A percentile compares a stretch with the other conserved stretches of the same genome.
Evolutionary conservation across 192 early-diverging fungal species (phyloP).

Genomic region (Umbelopsis sp.): DNA sequence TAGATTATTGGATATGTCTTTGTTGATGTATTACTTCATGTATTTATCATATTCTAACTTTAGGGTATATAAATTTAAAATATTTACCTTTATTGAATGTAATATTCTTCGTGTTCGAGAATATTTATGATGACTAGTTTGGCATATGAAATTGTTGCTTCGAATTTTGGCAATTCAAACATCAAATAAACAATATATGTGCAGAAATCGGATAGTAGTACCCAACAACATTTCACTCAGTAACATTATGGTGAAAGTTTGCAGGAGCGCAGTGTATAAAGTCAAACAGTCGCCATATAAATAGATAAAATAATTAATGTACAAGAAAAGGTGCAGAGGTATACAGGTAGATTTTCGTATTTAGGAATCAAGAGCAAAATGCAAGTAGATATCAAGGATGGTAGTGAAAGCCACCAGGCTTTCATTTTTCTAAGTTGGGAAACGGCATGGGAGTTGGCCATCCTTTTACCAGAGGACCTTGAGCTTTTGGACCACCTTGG

Average conservation of each 20-base stretch:
- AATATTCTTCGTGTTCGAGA: too few relatives aligned
- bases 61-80: too few relatives aligned
- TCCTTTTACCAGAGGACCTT: background rate
- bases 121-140: too few relatives aligned
- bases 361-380: background rate
- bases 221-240: background rate
- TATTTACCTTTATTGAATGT: too few relatives aligned
- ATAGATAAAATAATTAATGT: background rate
- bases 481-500: background rate
- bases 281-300: background rate
- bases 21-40: too few relatives aligned
- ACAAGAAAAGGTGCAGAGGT: conserved; percentile 16
- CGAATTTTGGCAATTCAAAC: too few relatives aligned
- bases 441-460: background rate
- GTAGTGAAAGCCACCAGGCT: background rate
- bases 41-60: too few relatives aligned
- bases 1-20: too few relatives aligned
- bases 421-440: background rate
- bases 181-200: too few relatives aligned
- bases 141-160: too few relatives aligned
- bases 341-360: background rate
- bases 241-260: background rate
- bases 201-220: background rate
- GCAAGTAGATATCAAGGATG: background rate
- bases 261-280: background rate